A percentile compares a stretch with the other conserved stretches of the same genome.
phyloP scores from a whole-genome alignment of 257 asterid genomes.

The Forsythia suspensa region DNA sequence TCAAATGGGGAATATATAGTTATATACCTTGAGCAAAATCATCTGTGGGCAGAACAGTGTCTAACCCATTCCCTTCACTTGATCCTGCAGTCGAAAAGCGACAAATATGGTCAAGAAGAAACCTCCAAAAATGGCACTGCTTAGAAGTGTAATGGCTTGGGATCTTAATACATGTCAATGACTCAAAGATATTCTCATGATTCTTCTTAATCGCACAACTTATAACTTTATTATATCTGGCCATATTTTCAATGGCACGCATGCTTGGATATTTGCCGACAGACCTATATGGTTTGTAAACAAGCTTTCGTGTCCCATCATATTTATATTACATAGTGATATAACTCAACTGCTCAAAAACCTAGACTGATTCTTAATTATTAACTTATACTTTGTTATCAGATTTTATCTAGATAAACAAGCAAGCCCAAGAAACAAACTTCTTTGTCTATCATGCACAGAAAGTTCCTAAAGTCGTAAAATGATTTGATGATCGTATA shows the following conservation, averaged over 20 bases:
- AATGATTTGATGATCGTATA: background rate
- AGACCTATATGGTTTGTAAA: no score
- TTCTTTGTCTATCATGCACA: background rate
- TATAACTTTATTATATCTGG: background rate
- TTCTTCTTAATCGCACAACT: background rate
- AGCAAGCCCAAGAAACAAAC: background rate
- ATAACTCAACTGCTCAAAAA: no score
- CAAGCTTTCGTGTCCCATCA: background rate
- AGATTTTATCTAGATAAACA: background rate
- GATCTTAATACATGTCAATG: no score
- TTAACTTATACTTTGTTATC: background rate
- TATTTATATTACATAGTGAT: no score
- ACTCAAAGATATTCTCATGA: no score
- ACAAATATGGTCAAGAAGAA: background rate
- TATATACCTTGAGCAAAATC: slow-evolving; percentile 66
- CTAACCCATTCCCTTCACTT: slow-evolving; percentile 30
- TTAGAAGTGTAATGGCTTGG: no score
- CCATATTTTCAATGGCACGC: no score
- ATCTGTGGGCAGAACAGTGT: slow-evolving; percentile 36
- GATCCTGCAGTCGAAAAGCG: slow-evolving; percentile 41
- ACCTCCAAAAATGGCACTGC: background rate
- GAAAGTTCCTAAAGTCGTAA: background rate
- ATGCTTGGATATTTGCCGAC: no score
- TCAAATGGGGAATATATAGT: background rate
- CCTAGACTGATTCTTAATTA: background rate